Base-by-base conservation (phyloP, 306 rosid genomes). In the Begonia loranthoides region DNA sequence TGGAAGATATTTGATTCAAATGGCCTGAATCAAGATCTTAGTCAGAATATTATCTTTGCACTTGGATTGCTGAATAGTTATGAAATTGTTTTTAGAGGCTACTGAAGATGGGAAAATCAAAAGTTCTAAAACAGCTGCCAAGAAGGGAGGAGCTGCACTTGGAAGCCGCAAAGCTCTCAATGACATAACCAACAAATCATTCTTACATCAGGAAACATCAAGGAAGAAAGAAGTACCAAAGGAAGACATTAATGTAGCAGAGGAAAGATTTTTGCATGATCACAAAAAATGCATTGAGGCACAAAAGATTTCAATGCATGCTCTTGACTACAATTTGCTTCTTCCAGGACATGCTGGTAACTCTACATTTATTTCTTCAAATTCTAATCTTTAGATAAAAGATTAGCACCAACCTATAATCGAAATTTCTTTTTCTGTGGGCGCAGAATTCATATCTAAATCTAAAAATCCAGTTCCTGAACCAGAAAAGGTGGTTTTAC, bases 191-290 rank as follows among this genome's bases (percentile, higher is more conserved):
- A 79, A 79, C 74, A 74, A 79, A 59, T 48, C 36, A 36, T 19
- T 68, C 21, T 22, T 59, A 59, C 48, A 11, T 12, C 55, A 56
- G 11, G 65, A 75, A 43, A 57, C 70, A 13, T 50, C 64, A 55
- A 66, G 22, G 72, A 71, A 66, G 63, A 69, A 57, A 50, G 58
- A 59, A 50, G 21, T 61, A 39, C 54, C 68, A 16, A 69, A 79
- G 59, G 72, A 72, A 59, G 76, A 79, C 17, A 5, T 71, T 51
- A 66, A 74, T 53, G 66, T 74, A 43, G 73, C 65, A 50, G 79
- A 66, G 54, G 85, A 79, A 72, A 62, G 49, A 79, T 66, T 69
- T 70, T 66, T 63, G 69, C 85, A 74, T 34, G 81, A 79, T 24
- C 85, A 79, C 65, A 66, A 52, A 17, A 75, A 72, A 56, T 79